Base-by-base conservation (phyloP, 2,329 filamentous ascomycete genomes). In the Aspergillus sp. region DNA sequence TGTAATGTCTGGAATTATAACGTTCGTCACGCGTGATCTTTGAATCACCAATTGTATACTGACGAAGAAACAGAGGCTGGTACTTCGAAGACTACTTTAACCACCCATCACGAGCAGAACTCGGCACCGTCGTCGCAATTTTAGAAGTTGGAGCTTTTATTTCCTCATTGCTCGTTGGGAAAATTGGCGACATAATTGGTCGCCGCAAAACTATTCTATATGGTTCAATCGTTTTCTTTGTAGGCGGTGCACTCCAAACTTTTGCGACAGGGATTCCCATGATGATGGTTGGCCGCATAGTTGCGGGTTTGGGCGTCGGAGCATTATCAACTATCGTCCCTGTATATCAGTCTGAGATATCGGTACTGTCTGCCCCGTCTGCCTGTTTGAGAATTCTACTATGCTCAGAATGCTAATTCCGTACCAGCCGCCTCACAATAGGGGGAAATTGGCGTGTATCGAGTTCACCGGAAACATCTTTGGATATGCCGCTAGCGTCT, bases 381-480 rank as follows among this genome's bases (percentile, higher is more conserved):
- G 19, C 9, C 46, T 52, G 15, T 17, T 19, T 40, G 14, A 19
- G 7, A 23, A 51, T 7, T 19, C 31, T 12, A 39, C 5, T 46
- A 48, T 46, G 23, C 49, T 49, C 9, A 15, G 24, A 39, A 17
- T 62, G 54, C 64, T 70, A 54, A 70, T 46, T 12, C 21, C 31
- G n/a, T 53, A 24, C 51, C 15, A 73, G 71, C 95, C 95, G 49
- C 92, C 95, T 5, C 95, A 99, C 71, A 98, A 96, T 75, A 85
- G 95, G 68, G 95, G 95, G 62, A 96, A 95, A 77, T 83, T 99
- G 61, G 95, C 93, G 23, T 98, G 95, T 74, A 98, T 99, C 65
- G 95, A 99, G 74, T 99, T 98, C 71, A 93, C 93, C 0, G 95
- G 95, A 54, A 99, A 99, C 76, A 96, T 99, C 62, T 88, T 91